Evolutionary conservation across 371 early-diverging fungal species (phyloP), one percentile per base, ranked within the genome.

Genomic region (Haplosporangium sp.): DNA sequence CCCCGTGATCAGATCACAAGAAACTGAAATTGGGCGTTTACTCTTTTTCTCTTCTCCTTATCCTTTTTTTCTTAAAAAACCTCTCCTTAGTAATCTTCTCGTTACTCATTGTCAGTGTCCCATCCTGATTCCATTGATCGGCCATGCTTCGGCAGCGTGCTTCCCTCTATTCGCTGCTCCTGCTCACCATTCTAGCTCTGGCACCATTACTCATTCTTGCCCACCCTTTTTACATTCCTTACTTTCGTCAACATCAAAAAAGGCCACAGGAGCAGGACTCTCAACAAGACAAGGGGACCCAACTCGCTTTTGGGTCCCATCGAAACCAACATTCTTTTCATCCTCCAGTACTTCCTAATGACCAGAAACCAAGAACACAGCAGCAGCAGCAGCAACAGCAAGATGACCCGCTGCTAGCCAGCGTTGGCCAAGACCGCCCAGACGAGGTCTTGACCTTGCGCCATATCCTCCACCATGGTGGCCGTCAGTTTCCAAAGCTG

Each of bases 401-500:
- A 18, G 37, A 55, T 16, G 54, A 43, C 40, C 55, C 38, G 7
- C 41, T 13, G 3, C 42, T 36, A 0, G 14, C 40, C 6, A 52
- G 29, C 12, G 51, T 46, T 10, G 69, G 54, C 14, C 52, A 61
- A 21, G 62, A 56, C n/a, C 67, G 51, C 5, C 77, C 77, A 1
- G 77, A 77, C 45, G 54, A 63, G 29, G 50, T 64, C 43, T 18
- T 77, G 21, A 67, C 72, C 0, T 51, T 77, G 4, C 71, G 77
- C 9, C 77, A 77, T 59, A 51, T 71, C 47, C 64, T 77, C 21
- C 77, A 77, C 38, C 71, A 67, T 48, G 77, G 77, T 11, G 77
- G 77, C 10, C 50, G 53, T 8, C 83, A 80, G 21, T 81, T 77
- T 61, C 83, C 86, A 10, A 38, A 66, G 13, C 83, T 88, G 20